Base-by-base conservation (phyloP, 208 protist species). In the Leishmania aethiopica region DNA sequence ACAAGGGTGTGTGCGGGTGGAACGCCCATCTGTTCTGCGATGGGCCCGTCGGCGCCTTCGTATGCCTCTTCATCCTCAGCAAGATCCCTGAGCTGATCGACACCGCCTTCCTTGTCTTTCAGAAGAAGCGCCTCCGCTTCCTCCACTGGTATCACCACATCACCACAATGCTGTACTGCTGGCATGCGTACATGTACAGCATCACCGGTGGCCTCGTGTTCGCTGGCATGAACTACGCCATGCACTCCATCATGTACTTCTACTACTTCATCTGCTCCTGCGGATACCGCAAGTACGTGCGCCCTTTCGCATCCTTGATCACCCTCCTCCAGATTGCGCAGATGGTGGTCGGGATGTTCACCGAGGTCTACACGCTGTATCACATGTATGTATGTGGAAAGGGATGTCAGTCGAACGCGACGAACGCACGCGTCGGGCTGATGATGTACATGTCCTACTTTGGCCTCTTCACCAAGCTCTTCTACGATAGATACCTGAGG, bases 181-280 rank as follows among this genome's bases (percentile, higher is more conserved):
- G 95, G 96, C 90, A 97, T 78, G 90, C 94, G 0, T 96, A 91
- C 59, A 40, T 69, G 22, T 40, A 40, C 37, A 67, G 75, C 0
- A 95, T 95, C 53, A 78, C 83, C 17, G 81, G 86, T 79, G 95
- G 96, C 10, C 73, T 98, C 28, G 87, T 90, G 79, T 99, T 98
- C 73, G 91, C 92, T 19, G 85, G 89, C 25, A 98, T 99, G 95
- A 99, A 99, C 87, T 97, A 97, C 87, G 85, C 77, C n/a, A 96
- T 99, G 51, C 98, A 99, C 90, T 89, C 92, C 15, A 86, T 99
- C 86, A 99, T 99, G 97, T 99, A 99, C 87, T 85, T 91, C 3
- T 99, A 99, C 88, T 99, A 98, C 86, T 94, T 96, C 64, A 59
- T 97, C 51, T 92, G 90, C 79, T 86, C 91, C 3, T 90, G 85